phyloP scores from a whole-genome alignment of 257 asterid species.

The Striga asiatica region DNA sequence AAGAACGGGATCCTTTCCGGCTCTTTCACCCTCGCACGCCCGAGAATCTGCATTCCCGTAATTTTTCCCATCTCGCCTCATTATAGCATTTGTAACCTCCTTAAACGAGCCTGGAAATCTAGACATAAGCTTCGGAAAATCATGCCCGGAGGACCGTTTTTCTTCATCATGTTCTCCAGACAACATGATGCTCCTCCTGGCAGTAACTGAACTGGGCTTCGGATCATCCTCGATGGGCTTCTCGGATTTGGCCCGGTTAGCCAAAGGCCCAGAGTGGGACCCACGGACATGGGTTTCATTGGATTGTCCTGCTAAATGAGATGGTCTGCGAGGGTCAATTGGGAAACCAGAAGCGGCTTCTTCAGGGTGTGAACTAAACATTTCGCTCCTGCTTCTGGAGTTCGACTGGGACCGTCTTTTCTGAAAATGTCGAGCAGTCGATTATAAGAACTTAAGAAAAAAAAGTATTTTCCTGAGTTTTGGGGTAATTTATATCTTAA shows the following conservation, averaged over 20 bases:
- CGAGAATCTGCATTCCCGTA: neutral
- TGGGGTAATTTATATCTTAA: no score
- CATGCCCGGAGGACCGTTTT: conserved; percentile 31
- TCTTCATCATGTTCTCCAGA: conserved; percentile 46
- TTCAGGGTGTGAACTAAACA: conserved; percentile 64
- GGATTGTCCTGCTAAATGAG: conserved; percentile 41
- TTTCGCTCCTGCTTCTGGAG: conserved; percentile 75
- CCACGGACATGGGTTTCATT: conserved; percentile 37
- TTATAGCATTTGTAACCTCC: conserved; percentile 34
- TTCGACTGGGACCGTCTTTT: conserved; percentile 51
- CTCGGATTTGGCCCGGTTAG: conserved; percentile 53
- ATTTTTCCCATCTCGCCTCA: conserved; percentile 30
- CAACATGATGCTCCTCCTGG: conserved; percentile 55
- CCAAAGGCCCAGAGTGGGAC: conserved; percentile 76
- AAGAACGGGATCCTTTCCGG: conserved; percentile 36
- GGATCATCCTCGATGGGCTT: conserved; percentile 52
- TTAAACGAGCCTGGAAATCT: conserved; percentile 67
- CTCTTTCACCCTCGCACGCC: conserved; percentile 36
- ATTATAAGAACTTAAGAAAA: neutral
- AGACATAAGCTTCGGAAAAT: conserved; percentile 38
- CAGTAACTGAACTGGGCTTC: conserved; percentile 54
- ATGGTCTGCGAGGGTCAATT: conserved; percentile 66
- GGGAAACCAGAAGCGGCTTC: conserved; percentile 77
- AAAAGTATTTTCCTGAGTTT: no score
- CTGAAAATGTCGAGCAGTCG: conserved; percentile 23